phyloP scores from a whole-genome alignment of 2,329 filamentous ascomycete species.

The Massarina eburnea region DNA sequence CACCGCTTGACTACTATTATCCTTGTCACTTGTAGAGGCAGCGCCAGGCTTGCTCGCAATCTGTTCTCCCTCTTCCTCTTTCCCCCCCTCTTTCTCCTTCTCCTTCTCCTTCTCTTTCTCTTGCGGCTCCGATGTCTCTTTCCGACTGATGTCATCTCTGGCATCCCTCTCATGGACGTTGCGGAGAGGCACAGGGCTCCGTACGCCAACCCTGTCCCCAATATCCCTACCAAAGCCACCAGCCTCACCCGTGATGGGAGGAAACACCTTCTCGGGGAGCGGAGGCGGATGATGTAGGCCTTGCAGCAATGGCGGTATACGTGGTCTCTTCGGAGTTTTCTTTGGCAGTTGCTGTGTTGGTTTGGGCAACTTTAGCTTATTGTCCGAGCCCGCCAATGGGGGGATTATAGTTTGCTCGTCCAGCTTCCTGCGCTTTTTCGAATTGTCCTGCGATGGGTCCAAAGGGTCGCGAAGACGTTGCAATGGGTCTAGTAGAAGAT shows the following conservation, averaged over 20 bases:
- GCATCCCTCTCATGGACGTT: constrained; percentile 11
- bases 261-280: constrained; percentile 56
- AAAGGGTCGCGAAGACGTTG: constrained; percentile 1
- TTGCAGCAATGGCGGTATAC: constrained; percentile 56
- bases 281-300: constrained; percentile 66
- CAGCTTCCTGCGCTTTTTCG: constrained; percentile 22
- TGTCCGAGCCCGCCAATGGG: constrained; percentile 17
- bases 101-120: neutral
- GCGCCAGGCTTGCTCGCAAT: neutral
- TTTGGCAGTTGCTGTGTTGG: constrained; percentile 34
- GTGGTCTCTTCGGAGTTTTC: constrained; percentile 35
- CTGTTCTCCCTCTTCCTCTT: neutral
- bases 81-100: neutral
- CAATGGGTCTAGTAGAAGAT: constrained; percentile 26
- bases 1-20: constrained; percentile 1
- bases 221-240: constrained; percentile 25
- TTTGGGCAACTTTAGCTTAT: constrained; percentile 42
- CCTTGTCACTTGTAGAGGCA: constrained; percentile 4
- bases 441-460: constrained; percentile 20
- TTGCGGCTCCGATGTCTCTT: neutral
- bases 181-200: constrained; percentile 11
- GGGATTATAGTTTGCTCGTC: constrained; percentile 19
- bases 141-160: neutral
- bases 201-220: constrained; percentile 16
- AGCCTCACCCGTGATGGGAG: constrained; percentile 59